Evolutionary conservation across 331 rosid genomes (phyloP).

Genomic region (Spiraea crenata): DNA sequence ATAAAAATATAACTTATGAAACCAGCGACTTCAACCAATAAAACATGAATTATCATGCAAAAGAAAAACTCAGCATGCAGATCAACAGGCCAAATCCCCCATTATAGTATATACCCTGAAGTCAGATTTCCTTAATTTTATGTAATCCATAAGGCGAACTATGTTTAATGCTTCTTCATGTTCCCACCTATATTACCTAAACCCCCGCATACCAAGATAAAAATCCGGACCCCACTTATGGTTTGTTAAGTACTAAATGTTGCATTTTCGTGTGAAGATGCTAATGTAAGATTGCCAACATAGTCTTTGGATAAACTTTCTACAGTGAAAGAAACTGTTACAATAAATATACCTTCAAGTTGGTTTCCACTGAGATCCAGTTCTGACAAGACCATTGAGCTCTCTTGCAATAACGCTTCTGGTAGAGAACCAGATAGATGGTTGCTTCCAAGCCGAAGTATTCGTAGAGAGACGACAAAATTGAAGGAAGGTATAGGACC

Average conservation of each 20-base stretch:
- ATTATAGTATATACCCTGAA: background rate
- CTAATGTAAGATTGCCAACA: background rate
- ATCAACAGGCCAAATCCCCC: background rate
- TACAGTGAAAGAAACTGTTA: background rate
- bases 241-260: background rate
- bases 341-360: constrained; percentile 51
- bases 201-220: background rate
- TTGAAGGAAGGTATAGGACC: constrained; percentile 68
- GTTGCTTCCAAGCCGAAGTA: constrained; percentile 62
- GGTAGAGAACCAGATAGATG: constrained; percentile 63
- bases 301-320: background rate
- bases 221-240: background rate
- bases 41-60: background rate
- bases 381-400: constrained; percentile 72
- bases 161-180: background rate
- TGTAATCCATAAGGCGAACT: background rate
- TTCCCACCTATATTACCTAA: background rate
- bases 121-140: background rate
- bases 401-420: constrained; percentile 61
- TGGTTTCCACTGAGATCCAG: constrained; percentile 73
- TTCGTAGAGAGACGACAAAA: constrained; percentile 61
- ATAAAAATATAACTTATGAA: background rate
- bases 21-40: background rate
- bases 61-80: background rate
- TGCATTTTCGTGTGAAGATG: background rate